Evolutionary conservation across 495 filamentous ascomycete species (phyloP).

Genomic region (Chlorociboria aeruginascens): DNA sequence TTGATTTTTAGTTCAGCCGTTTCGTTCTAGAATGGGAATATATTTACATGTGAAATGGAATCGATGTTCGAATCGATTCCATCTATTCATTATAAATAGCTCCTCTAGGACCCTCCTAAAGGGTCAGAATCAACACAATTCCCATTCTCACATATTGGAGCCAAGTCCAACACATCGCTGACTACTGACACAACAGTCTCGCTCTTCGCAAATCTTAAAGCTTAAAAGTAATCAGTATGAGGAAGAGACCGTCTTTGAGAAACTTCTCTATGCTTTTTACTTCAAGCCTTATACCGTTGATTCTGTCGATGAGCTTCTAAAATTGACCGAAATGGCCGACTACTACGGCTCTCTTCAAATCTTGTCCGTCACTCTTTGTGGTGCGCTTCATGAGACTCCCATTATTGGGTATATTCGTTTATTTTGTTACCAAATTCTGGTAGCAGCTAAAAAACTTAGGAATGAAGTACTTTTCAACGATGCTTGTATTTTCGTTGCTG

Average conservation of each 20-base stretch:
- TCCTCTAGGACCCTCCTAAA: too few species aligned
- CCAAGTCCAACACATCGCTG: too few species aligned
- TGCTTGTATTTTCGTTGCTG: neutral
- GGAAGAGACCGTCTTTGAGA: neutral
- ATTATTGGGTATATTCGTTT: neutral
- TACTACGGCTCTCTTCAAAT: constrained; percentile 3
- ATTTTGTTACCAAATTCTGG: neutral
- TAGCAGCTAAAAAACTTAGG: neutral
- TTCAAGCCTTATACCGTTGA: neutral
- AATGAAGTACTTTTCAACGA: constrained; percentile 2
- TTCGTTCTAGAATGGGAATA: too few species aligned
- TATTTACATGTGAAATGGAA: too few species aligned
- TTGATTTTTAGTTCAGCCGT: too few species aligned
- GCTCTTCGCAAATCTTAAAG: too few species aligned
- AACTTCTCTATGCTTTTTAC: neutral
- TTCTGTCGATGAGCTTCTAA: neutral
- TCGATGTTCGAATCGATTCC: too few species aligned
- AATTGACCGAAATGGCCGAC: neutral
- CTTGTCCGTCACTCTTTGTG: neutral
- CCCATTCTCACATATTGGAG: too few species aligned
- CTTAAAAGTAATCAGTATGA: too few species aligned
- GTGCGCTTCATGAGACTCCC: neutral
- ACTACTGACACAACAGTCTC: too few species aligned
- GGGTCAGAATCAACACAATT: too few species aligned
- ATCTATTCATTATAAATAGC: too few species aligned